These are phyloP conservation scores for Suillus discolor DNA, from an alignment of 768 basidiomycete species.

Conservation along the genomic window DNA sequence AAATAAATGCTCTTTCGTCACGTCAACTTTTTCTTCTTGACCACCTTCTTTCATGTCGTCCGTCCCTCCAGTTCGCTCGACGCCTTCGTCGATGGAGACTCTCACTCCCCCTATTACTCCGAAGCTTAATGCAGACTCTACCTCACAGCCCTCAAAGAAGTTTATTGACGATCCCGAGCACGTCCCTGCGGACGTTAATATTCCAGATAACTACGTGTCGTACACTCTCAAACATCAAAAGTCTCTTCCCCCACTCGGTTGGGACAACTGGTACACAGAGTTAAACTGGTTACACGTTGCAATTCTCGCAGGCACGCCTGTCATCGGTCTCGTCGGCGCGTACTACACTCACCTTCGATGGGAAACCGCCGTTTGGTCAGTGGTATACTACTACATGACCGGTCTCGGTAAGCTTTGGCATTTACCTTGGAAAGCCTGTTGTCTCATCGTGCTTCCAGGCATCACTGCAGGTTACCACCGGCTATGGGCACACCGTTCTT, in stretches of 20 bases:
- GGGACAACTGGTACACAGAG: conserved; percentile 59
- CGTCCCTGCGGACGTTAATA: conserved; percentile 53
- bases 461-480: conserved; percentile 97
- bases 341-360: conserved; percentile 63
- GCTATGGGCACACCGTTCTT: conserved; percentile 95
- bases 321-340: conserved; percentile 74
- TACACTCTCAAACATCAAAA: conserved; percentile 72
- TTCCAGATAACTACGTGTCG: conserved; percentile 83
- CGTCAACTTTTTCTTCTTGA: conserved; percentile 23
- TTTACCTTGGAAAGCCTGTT: conserved; percentile 39
- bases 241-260: conserved; percentile 66
- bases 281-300: conserved; percentile 77
- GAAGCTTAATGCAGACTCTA: not conserved
- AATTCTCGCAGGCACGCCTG: conserved; percentile 74
- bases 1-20: conserved; percentile 18
- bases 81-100: conserved; percentile 20
- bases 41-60: conserved; percentile 29
- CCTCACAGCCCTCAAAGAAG: not conserved
- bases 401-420: conserved; percentile 69
- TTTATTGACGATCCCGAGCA: conserved; percentile 32
- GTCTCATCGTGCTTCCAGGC: conserved; percentile 41
- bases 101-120: conserved; percentile 12
- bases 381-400: conserved; percentile 75
- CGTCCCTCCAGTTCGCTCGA: conserved; percentile 22
- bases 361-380: conserved; percentile 73